Conservation (phyloP, 2,329 filamentous ascomycete species). For the Fusarium sublunatum region DNA sequence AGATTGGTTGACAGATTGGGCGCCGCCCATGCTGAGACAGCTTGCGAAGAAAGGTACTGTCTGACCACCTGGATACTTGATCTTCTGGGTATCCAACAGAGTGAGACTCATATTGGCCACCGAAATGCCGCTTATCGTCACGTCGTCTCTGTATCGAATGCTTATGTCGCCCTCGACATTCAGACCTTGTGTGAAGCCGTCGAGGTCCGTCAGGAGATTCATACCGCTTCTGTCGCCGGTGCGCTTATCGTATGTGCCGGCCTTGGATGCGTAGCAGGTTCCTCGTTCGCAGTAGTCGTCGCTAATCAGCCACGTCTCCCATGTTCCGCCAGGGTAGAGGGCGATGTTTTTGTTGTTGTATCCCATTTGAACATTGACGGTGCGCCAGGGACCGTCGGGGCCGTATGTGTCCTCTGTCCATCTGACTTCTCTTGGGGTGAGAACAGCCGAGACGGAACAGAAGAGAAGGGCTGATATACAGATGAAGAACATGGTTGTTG, state of each 20-base stretch:
- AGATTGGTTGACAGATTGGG: not conserved
- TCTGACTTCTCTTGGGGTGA: slow-evolving; percentile 3
- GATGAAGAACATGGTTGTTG: not conserved
- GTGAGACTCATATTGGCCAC: not conserved
- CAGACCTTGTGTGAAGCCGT: slow-evolving; percentile 9
- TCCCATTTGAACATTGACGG: slow-evolving; percentile 3
- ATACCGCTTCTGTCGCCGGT: not conserved
- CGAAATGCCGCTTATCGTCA: not conserved
- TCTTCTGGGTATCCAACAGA: slow-evolving; percentile 4
- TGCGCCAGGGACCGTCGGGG: slow-evolving; percentile 11
- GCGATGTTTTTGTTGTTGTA: not conserved
- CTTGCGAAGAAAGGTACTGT: not conserved
- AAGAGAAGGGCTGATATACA: not conserved
- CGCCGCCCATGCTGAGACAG: slow-evolving; percentile 9
- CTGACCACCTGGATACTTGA: slow-evolving; percentile 4
- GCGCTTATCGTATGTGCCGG: not conserved
- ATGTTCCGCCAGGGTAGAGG: slow-evolving; percentile 6
- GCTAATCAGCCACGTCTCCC: slow-evolving; percentile 16
- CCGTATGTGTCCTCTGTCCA: slow-evolving; percentile 15
- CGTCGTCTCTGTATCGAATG: not conserved
- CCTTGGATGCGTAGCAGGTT: slow-evolving; percentile 9
- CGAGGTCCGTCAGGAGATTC: not conserved
- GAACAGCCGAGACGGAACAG: not conserved
- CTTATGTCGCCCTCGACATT: not conserved
- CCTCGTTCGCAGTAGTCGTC: slow-evolving; percentile 7